These are phyloP conservation scores for Eucalyptus tenuipes DNA, from an alignment of 345 rosid species.

Conservation along the genomic window DNA sequence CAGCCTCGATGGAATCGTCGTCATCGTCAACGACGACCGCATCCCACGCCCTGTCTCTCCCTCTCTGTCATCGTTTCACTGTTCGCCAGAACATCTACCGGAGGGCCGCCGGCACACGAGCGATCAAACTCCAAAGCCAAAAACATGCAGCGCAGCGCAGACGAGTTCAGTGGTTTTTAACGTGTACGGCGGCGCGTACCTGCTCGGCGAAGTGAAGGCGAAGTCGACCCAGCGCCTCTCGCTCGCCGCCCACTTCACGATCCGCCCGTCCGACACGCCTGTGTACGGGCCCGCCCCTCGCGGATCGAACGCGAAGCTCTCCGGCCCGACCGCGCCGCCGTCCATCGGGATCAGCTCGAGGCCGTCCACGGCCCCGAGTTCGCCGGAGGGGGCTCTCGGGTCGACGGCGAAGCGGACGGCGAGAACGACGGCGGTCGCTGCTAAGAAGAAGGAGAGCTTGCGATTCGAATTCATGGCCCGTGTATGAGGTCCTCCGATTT, in stretches of 20 bases:
- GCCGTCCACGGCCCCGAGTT: background rate
- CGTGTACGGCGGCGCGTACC: conserved; percentile 10
- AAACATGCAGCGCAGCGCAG: background rate
- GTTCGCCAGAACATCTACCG: background rate
- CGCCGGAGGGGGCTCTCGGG: background rate
- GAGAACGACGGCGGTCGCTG: background rate
- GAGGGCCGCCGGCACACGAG: background rate
- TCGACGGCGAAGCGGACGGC: background rate
- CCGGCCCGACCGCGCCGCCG: conserved; percentile 30
- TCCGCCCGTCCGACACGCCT: conserved; percentile 37
- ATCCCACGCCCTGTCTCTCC: background rate
- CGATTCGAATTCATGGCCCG: background rate
- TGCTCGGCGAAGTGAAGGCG: conserved; percentile 20
- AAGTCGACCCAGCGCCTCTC: conserved; percentile 22
- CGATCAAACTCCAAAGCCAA: background rate
- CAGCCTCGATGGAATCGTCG: background rate
- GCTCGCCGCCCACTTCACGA: conserved; percentile 20
- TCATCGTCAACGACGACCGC: background rate
- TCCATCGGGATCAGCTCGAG: background rate
- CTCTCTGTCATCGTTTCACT: background rate
- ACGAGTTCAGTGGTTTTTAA: background rate
- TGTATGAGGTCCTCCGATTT: background rate
- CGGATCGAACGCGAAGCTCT: conserved; percentile 33
- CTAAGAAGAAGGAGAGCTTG: background rate
- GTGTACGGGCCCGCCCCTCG: conserved; percentile 32